Evolutionary conservation across 352 stramenopile species (phyloP).

Genomic region (Globisporangium paddicum): DNA sequence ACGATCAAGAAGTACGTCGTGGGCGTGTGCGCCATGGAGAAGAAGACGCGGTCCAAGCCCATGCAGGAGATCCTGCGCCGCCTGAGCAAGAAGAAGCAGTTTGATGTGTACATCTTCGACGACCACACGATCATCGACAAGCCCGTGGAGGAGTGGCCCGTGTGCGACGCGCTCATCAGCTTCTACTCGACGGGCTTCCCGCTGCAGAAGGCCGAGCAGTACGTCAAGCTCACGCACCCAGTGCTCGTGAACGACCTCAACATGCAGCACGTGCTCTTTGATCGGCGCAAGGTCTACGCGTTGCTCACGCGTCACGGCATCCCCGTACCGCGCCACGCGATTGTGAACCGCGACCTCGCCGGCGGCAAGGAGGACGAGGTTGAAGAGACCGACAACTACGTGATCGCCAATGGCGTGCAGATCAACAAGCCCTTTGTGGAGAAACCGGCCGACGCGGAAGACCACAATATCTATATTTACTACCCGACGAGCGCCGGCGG

Average conservation of each 20-base stretch:
- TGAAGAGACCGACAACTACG: constrained; percentile 80
- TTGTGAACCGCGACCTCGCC: constrained; percentile 92
- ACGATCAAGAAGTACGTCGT: constrained; percentile 77
- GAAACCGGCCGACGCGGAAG: constrained; percentile 98
- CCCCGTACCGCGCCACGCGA: constrained; percentile 94
- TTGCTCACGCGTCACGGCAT: constrained; percentile 93
- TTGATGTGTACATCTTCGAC: constrained; percentile 97
- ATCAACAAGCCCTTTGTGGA: constrained; percentile 99
- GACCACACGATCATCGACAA: constrained; percentile 95
- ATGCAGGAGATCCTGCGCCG: constrained; percentile 96
- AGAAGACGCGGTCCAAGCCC: constrained; percentile 96
- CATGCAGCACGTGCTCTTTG: constrained; percentile 96
- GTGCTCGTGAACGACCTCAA: constrained; percentile 98
- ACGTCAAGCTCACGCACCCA: constrained; percentile 93
- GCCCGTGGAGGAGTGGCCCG: constrained; percentile 93
- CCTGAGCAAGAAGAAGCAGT: constrained; percentile 90
- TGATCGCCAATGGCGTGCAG: constrained; percentile 91
- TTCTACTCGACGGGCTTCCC: constrained; percentile 99
- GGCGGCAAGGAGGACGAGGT: constrained; percentile 55
- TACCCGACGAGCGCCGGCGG: constrained; percentile 97
- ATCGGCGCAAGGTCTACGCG: constrained; percentile 95
- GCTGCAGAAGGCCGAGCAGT: constrained; percentile 95
- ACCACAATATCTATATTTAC: constrained; percentile 99
- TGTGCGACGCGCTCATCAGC: constrained; percentile 97
- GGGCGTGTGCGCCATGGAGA: constrained; percentile 98